phyloP scores from a whole-genome alignment of 148 eudicot species.

The Chenopodium formosanum region DNA sequence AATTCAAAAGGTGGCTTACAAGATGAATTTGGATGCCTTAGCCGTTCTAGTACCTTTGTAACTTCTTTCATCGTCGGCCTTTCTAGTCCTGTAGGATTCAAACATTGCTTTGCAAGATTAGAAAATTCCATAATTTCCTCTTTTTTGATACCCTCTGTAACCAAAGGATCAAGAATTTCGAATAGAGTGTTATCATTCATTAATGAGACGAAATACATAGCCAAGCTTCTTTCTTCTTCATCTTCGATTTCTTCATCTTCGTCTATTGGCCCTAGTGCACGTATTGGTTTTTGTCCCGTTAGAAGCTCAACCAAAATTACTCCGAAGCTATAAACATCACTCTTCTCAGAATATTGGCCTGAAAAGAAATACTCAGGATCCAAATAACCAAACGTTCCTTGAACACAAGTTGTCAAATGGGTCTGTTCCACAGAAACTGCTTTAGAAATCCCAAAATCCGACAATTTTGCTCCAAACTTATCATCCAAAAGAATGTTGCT shows the following conservation, averaged over 20 bases:
- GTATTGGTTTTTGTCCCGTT: background rate
- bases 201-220: background rate
- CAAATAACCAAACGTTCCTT: slow-evolving; percentile 45
- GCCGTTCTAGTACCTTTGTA: background rate
- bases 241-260: no score
- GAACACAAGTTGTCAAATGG: slow-evolving; percentile 45
- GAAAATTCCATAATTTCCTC: background rate
- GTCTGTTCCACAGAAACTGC: slow-evolving; percentile 33
- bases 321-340: background rate
- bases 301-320: background rate
- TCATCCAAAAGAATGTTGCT: slow-evolving; percentile 41
- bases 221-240: background rate
- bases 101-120: background rate
- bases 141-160: background rate
- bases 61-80: background rate
- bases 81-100: background rate
- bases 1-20: no score
- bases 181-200: background rate
- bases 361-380: slow-evolving; percentile 39
- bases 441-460: slow-evolving; percentile 46
- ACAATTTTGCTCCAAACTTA: slow-evolving; percentile 36
- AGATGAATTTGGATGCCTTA: background rate
- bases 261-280: background rate
- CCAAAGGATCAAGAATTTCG: background rate
- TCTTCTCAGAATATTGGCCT: slow-evolving; percentile 31